These are phyloP conservation scores for Cyberlindnera mississippiensis DNA, from an alignment of 805 yeast species.

Conservation along the genomic window DNA sequence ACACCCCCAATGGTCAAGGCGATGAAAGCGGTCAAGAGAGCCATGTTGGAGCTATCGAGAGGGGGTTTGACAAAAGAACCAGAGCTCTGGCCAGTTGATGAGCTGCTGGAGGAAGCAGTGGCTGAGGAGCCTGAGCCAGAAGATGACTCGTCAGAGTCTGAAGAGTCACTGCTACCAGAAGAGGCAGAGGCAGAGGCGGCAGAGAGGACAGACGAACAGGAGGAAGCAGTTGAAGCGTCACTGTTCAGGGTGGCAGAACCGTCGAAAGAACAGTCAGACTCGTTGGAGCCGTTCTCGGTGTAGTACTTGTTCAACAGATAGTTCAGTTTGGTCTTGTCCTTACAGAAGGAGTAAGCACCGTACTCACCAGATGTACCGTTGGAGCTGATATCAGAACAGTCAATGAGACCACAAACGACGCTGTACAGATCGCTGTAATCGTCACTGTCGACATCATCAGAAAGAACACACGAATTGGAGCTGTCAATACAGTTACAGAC, in stretches of 20 bases:
- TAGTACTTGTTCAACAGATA: slow-evolving; percentile 67
- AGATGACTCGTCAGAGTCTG: slow-evolving; percentile 8
- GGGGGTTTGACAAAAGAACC: slow-evolving; percentile 17
- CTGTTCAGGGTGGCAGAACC: slow-evolving; percentile 60
- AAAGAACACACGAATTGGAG: slow-evolving; percentile 57
- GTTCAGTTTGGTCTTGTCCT: slow-evolving; percentile 63
- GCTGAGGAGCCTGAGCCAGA: slow-evolving; percentile 22
- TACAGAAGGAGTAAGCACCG: slow-evolving; percentile 74
- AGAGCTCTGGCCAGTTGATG: slow-evolving; percentile 23
- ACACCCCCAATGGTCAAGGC: slow-evolving; percentile 44
- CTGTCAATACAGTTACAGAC: slow-evolving; percentile 60
- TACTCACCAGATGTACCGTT: slow-evolving; percentile 64
- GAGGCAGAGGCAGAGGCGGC: slow-evolving; percentile 24
- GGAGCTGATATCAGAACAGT: slow-evolving; percentile 57
- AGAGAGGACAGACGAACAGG: slow-evolving; percentile 36
- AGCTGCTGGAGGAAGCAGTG: slow-evolving; percentile 25
- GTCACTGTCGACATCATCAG: slow-evolving; percentile 42
- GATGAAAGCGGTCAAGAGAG: slow-evolving; percentile 24
- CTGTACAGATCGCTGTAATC: slow-evolving; percentile 62
- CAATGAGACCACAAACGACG: slow-evolving; percentile 50
- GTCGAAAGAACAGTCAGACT: slow-evolving; percentile 63
- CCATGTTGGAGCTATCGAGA: slow-evolving; percentile 14
- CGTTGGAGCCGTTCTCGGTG: slow-evolving; percentile 39
- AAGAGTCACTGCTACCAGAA: slow-evolving; percentile 26
- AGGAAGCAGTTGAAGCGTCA: slow-evolving; percentile 37